Percentiles rank a stretch among this genome's conserved stretches.
These are phyloP conservation scores for Infundibulicybe gibba DNA, from an alignment of 768 basidiomycete species.

Conservation along the genomic window DNA sequence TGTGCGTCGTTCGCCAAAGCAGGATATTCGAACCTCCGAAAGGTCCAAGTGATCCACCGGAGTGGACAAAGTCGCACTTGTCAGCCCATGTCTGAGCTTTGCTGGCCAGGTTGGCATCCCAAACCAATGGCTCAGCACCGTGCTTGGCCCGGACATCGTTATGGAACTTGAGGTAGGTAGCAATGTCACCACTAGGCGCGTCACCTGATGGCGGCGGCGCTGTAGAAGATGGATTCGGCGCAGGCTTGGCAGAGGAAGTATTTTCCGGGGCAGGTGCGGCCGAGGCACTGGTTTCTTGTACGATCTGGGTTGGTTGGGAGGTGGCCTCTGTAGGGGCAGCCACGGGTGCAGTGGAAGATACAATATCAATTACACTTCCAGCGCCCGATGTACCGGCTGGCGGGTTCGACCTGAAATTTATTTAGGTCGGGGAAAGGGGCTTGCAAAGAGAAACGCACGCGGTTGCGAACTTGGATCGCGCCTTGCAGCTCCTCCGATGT, in stretches of 20 bases:
- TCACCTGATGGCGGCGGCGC: slow-evolving; percentile 10
- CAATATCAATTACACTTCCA: no score
- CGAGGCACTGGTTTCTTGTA: slow-evolving; percentile 9
- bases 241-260: slow-evolving; percentile 10
- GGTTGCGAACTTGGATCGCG: no score
- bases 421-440: no score
- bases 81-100: slow-evolving; percentile 71
- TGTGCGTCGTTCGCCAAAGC: not conserved
- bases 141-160: slow-evolving; percentile 61
- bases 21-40: slow-evolving; percentile 48
- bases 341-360: slow-evolving; percentile 7
- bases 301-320: slow-evolving; percentile 8
- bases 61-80: slow-evolving; percentile 66
- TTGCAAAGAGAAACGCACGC: no score
- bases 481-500: slow-evolving; percentile 17
- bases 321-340: slow-evolving; percentile 11
- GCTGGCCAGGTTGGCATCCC: slow-evolving; percentile 56
- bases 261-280: slow-evolving; percentile 7
- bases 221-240: slow-evolving; percentile 9
- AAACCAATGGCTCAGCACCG: slow-evolving; percentile 60
- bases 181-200: slow-evolving; percentile 40
- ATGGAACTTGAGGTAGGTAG: slow-evolving; percentile 54
- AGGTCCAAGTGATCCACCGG: slow-evolving; percentile 58
- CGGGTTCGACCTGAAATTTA: no score
- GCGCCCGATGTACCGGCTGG: no score